Conservation (phyloP, 148 eudicot genomes). For the Spergularia marina region DNA sequence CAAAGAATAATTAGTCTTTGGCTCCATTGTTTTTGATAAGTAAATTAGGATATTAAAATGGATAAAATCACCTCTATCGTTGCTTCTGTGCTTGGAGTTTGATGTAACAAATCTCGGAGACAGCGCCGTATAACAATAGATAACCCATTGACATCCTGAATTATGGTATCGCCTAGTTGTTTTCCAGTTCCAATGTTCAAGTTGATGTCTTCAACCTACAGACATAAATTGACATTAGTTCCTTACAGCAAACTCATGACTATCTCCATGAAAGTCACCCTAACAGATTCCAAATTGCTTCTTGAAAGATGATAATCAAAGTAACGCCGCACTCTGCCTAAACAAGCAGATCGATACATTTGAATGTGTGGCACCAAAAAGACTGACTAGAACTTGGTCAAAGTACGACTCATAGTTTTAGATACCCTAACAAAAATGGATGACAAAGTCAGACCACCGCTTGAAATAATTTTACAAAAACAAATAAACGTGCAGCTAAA, state of each 20-base stretch:
- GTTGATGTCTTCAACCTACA: slow-evolving; percentile 90
- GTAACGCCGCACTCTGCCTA: background rate
- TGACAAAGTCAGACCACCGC: background rate
- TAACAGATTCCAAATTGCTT: background rate
- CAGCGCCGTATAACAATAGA: slow-evolving; percentile 67
- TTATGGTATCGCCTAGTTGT: slow-evolving; percentile 77
- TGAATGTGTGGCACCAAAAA: background rate
- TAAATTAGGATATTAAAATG: background rate
- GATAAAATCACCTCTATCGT: slow-evolving; percentile 53
- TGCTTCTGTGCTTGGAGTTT: slow-evolving; percentile 66
- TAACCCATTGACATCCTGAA: slow-evolving; percentile 84
- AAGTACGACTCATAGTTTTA: background rate
- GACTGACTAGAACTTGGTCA: background rate
- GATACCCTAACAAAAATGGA: background rate
- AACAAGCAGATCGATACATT: background rate
- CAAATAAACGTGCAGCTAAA: background rate
- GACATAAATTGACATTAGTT: slow-evolving; percentile 2
- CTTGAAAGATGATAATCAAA: background rate
- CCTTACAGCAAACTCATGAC: background rate
- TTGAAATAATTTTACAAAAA: background rate
- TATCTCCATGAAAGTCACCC: background rate
- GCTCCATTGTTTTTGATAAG: too few species aligned
- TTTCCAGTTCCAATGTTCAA: slow-evolving; percentile 75
- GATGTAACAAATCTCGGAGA: slow-evolving; percentile 89
- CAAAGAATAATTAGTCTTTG: too few species aligned